Conservation (phyloP, 352 stramenopile genomes). For the Poterioochromonas sp. region DNA sequence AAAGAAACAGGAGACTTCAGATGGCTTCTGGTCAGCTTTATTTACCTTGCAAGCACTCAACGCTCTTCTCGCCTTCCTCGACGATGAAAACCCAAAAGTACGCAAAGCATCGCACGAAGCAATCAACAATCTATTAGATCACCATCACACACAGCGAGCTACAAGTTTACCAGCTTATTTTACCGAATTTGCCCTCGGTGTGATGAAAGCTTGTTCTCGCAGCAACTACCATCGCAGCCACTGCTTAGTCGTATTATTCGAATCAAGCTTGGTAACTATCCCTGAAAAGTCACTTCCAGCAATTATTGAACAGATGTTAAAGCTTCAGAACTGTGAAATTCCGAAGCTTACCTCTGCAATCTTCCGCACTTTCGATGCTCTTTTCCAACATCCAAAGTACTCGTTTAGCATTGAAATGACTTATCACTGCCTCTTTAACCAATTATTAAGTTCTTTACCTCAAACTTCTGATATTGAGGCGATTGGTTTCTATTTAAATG, state of each 20-base stretch:
- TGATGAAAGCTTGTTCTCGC: background rate
- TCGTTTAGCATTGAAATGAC: too few species aligned
- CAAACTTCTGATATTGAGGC: conserved; percentile 26
- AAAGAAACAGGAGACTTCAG: conserved; percentile 11
- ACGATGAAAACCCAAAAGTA: background rate
- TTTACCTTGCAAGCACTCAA: background rate
- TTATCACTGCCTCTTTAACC: background rate
- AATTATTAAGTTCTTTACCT: too few species aligned
- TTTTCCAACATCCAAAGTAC: conserved; percentile 2
- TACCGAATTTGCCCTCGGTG: background rate
- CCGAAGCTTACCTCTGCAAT: conserved; percentile 19
- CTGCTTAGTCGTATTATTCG: background rate
- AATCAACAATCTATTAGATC: background rate
- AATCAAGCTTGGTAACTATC: background rate
- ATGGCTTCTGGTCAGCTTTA: conserved; percentile 22
- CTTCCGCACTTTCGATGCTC: conserved; percentile 9
- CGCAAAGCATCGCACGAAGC: background rate
- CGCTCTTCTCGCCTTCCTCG: background rate
- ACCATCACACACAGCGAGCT: background rate
- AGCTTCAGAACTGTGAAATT: conserved; percentile 9
- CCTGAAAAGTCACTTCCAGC: background rate
- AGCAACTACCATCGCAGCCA: background rate
- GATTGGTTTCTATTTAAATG: conserved; percentile 6
- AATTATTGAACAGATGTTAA: background rate
- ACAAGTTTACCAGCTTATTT: background rate